Conservation (phyloP, 2,329 filamentous ascomycete genomes). For the Xylaria sp. region DNA sequence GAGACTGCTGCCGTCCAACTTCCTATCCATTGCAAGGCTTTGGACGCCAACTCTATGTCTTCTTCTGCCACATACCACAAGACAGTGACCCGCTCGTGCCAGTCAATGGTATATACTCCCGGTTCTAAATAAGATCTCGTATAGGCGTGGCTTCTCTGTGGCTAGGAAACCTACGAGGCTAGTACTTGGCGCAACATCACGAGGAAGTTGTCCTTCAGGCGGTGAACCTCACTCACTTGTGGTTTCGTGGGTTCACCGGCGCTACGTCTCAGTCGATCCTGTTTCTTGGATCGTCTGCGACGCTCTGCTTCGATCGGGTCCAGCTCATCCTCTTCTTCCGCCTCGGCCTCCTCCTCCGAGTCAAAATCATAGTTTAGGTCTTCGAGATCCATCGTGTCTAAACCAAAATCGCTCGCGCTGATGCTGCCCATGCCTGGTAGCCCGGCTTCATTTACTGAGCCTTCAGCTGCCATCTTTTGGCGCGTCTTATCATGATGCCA, state of each 20-base stretch:
- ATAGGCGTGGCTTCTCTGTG: neutral
- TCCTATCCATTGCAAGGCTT: conserved; percentile 8
- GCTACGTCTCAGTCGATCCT: conserved; percentile 81
- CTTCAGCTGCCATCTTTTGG: conserved; percentile 97
- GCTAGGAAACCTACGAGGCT: conserved; percentile 67
- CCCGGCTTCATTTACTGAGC: conserved; percentile 61
- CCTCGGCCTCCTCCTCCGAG: conserved; percentile 71
- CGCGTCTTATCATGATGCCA: conserved; percentile 98
- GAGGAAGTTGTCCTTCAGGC: conserved; percentile 82
- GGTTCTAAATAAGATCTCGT: neutral
- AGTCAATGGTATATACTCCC: neutral
- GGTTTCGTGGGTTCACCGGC: conserved; percentile 90
- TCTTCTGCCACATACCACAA: conserved; percentile 8
- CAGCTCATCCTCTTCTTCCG: conserved; percentile 80
- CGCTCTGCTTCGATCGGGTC: conserved; percentile 92
- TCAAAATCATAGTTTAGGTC: conserved; percentile 85
- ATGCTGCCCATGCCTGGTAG: conserved; percentile 69
- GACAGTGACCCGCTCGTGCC: neutral
- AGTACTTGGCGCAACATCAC: conserved; percentile 84
- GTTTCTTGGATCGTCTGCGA: conserved; percentile 77
- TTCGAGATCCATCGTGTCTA: conserved; percentile 86
- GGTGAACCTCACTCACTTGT: conserved; percentile 79
- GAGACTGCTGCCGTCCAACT: conserved; percentile 1
- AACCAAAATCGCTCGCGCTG: conserved; percentile 85
- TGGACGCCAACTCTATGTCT: conserved; percentile 13